Evolutionary conservation across 176 grass and related monocot genomes (phyloP), one percentile per base, ranked within the genome.

Genomic region (Carex kokanica): DNA sequence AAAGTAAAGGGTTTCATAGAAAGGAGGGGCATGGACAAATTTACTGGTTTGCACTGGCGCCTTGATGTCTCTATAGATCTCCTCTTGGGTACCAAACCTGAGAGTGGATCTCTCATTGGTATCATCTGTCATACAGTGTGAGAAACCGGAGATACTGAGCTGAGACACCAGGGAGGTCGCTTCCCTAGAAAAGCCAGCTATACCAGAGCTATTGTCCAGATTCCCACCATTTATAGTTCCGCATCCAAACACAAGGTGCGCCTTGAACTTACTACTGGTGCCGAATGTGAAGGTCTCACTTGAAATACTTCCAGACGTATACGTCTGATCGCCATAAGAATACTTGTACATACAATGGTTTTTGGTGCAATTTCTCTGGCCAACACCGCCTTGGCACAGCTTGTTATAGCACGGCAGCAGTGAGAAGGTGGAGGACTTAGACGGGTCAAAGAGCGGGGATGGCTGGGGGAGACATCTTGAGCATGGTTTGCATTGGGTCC

Each of bases 401-500:
- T 78, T 62, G 20, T 81, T 78, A 36, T 74, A 52, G 80, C 94
- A 97, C 0, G 90, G 74, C 60, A 94, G 84, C 74, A 53, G 65
- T 16, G 79, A 57, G 85, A 86, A 97, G 59, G 91, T 90, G 36
- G 84, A 87, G 3, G 94, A 97, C 49, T 74, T 34, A 2, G 17
- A 73, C 3, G 91, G 89, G 10, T 75, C 20, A 57, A 89, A 97
- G 9, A 90, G 15, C 63, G 86, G 88, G 55, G 82, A 70, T 27
- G 91, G 88, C 54, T 94, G 91, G 75, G 65, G 0, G 11, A 90
- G 15, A 85, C 94, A 97, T 54, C 8, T 71, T 12, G 2, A 38
- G 86, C 94, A 97, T 11, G 94, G 90, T 57, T 60, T 85, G 88
- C 74, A 97, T 78, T 90, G 86, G 10, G 91, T 90, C 91, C 91